Evolutionary conservation across 257 asterid genomes (phyloP).

Genomic region (Salvia rosmarinus): DNA sequence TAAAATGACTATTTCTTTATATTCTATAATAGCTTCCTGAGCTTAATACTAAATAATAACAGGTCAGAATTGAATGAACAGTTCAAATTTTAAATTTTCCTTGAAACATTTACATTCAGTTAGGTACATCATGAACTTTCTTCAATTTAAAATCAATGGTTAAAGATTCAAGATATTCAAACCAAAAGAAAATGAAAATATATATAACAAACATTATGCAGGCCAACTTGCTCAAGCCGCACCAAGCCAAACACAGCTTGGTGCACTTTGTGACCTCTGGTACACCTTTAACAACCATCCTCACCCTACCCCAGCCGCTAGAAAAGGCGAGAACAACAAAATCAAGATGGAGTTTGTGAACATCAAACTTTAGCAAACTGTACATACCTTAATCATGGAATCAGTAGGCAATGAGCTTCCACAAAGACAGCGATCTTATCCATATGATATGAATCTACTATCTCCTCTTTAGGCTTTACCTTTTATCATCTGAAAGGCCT

Average conservation of each 20-base stretch:
- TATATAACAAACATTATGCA: not conserved
- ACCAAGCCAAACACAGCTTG: too few relatives aligned
- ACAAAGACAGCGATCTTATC: conserved; percentile 86
- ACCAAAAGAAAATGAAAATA: not conserved
- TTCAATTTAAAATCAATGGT: not conserved
- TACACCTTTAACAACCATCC: not conserved
- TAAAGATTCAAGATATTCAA: not conserved
- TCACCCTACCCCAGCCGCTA: not conserved
- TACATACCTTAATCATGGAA: conserved; percentile 76
- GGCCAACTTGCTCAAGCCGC: not conserved
- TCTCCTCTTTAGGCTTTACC: conserved; percentile 62
- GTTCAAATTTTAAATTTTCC: not conserved
- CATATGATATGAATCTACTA: conserved; percentile 58
- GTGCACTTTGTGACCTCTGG: not conserved
- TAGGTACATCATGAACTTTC: not conserved
- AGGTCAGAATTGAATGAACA: not conserved
- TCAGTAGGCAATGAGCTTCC: conserved; percentile 75
- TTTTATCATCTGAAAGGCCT: conserved; percentile 60
- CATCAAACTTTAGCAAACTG: conserved; percentile 26
- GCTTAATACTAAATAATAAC: not conserved
- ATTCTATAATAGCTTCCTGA: not conserved
- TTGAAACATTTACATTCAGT: not conserved
- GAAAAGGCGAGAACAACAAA: too few relatives aligned
- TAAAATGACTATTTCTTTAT: not conserved
- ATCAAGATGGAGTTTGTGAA: not conserved